These are phyloP conservation scores for Arthrocladium fulminans DNA, from an alignment of 2,329 filamentous ascomycete species.

Conservation along the genomic window DNA sequence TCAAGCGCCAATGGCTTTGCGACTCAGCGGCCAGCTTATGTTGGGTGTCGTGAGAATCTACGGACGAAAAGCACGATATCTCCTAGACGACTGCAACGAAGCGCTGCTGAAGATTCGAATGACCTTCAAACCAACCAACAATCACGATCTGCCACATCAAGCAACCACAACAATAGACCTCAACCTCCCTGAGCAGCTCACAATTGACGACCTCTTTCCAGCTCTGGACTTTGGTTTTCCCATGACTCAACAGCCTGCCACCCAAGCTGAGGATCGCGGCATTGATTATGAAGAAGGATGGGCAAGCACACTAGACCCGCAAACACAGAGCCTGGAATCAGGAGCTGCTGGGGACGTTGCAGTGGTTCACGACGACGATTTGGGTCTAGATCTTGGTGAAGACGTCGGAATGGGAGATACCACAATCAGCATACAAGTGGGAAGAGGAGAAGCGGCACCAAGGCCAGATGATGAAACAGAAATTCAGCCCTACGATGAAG, in stretches of 20 bases:
- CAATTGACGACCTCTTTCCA: constrained; percentile 83
- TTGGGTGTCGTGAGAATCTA: constrained; percentile 96
- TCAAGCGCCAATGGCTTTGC: constrained; percentile 88
- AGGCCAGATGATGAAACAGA: constrained; percentile 60
- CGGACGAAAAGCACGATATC: constrained; percentile 89
- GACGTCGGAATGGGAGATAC: constrained; percentile 58
- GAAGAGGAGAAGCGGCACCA: constrained; percentile 70
- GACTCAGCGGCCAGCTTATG: constrained; percentile 85
- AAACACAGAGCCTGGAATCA: constrained; percentile 51
- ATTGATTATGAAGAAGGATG: constrained; percentile 40
- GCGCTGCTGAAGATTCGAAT: constrained; percentile 97
- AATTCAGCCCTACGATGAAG: constrained; percentile 44
- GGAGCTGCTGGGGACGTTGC: constrained; percentile 43
- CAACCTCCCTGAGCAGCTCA: constrained; percentile 84
- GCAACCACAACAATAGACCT: constrained; percentile 75
- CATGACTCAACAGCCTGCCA: constrained; percentile 58
- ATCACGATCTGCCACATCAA: constrained; percentile 86
- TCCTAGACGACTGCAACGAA: constrained; percentile 95
- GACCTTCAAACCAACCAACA: constrained; percentile 89
- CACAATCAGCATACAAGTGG: constrained; percentile 69
- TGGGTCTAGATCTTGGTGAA: constrained; percentile 64
- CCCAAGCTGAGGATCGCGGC: constrained; percentile 38
- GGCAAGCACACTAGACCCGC: constrained; percentile 69
- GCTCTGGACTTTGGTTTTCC: constrained; percentile 75
- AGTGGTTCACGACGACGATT: constrained; percentile 53